A percentile compares a stretch with the other conserved stretches of the same genome.
Conservation (phyloP, 805 yeast genomes). For the Candida koratica region DNA sequence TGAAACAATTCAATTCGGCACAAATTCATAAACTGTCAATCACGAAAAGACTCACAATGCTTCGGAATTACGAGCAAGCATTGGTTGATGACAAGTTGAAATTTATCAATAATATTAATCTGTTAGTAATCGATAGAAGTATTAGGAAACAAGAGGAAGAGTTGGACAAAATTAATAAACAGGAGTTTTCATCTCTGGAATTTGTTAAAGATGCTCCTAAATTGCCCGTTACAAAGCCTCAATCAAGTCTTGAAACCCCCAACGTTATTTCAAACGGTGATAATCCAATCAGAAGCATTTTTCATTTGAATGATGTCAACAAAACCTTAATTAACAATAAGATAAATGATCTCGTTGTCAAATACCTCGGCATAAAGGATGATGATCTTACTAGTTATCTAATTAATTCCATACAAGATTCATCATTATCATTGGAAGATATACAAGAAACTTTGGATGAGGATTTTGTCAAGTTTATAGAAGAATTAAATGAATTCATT, state of each 20-base stretch:
- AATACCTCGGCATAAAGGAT: conserved; percentile 51
- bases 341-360: conserved; percentile 44
- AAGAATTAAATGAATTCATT: conserved; percentile 34
- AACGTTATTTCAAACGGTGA: background rate
- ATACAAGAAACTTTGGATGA: conserved; percentile 50
- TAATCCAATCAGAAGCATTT: conserved; percentile 13
- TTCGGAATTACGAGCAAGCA: conserved; percentile 32
- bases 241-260: background rate
- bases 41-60: conserved; percentile 19
- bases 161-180: conserved; percentile 25
- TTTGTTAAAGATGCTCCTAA: background rate
- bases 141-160: conserved; percentile 38
- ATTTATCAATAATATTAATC: conserved; percentile 27
- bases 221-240: background rate
- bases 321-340: conserved; percentile 25
- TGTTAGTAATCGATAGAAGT: conserved; percentile 17
- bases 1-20: conserved; percentile 16
- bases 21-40: conserved; percentile 18
- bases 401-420: conserved; percentile 29
- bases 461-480: conserved; percentile 40
- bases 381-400: conserved; percentile 47
- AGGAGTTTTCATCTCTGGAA: conserved; percentile 1
- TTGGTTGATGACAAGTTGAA: conserved; percentile 36
- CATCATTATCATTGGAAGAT: conserved; percentile 35
- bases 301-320: background rate